A percentile compares a stretch with the other conserved stretches of the same genome.
phyloP scores from a whole-genome alignment of 305 asterid genomes.

The Petunia hybrid region DNA sequence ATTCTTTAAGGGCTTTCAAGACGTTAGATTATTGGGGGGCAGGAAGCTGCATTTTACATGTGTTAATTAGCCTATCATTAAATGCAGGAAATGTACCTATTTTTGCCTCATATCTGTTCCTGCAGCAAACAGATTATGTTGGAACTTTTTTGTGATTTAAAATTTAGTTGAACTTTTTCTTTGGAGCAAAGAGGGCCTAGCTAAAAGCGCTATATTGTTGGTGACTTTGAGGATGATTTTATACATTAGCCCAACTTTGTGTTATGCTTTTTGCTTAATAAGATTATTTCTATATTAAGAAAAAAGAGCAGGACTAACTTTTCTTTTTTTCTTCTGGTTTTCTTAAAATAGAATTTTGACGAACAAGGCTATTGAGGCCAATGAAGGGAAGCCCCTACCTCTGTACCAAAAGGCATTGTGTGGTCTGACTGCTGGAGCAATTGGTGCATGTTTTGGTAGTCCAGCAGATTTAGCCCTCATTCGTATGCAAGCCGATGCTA shows the following conservation, averaged over 20 bases:
- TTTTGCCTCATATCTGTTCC: neutral
- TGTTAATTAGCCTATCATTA: neutral
- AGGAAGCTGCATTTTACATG: conserved; percentile 1
- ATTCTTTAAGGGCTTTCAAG: neutral
- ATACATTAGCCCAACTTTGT: neutral
- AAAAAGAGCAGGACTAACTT: neutral
- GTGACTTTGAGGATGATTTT: neutral
- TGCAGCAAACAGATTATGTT: neutral
- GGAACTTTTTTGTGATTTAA: neutral
- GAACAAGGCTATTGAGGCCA: conserved; percentile 85
- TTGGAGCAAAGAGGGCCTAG: neutral
- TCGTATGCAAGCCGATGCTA: conserved; percentile 99
- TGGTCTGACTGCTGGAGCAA: conserved; percentile 97
- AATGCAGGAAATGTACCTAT: neutral
- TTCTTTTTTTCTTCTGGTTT: conserved; percentile 29
- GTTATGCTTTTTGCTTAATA: conserved; percentile 2
- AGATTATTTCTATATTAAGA: neutral
- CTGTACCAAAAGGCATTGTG: conserved; percentile 93
- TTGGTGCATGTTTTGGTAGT: conserved; percentile 90
- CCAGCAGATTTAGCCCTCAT: conserved; percentile 97
- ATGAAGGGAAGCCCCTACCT: conserved; percentile 90
- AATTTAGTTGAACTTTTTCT: neutral
- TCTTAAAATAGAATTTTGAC: conserved; percentile 67
- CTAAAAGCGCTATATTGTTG: neutral
- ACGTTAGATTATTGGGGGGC: neutral